Conservation (phyloP, 2,329 filamentous ascomycete genomes). For the Ceratocystis ficicola region DNA sequence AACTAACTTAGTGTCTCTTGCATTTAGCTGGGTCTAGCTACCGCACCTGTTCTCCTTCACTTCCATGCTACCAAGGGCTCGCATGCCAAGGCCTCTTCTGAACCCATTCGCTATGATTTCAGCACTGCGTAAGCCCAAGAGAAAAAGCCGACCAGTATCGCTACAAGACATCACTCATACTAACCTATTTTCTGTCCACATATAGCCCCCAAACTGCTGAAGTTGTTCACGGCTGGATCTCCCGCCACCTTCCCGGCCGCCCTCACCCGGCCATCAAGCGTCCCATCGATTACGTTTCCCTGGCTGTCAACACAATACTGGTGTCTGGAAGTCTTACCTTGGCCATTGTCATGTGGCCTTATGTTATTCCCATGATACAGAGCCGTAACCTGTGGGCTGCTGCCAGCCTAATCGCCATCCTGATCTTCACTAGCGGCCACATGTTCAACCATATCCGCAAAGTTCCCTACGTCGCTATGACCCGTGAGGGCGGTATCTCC, state of each 20-base stretch:
- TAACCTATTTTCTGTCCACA: constrained; percentile 12
- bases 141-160: not conserved
- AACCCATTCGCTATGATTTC: constrained; percentile 77
- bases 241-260: constrained; percentile 62
- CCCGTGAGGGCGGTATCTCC: constrained; percentile 72
- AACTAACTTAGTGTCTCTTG: not conserved
- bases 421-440: constrained; percentile 89
- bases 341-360: constrained; percentile 60
- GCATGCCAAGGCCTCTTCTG: constrained; percentile 55
- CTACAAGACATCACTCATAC: constrained; percentile 6
- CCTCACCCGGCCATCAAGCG: constrained; percentile 67
- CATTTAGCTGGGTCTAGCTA: constrained; percentile 74
- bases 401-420: constrained; percentile 72
- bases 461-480: constrained; percentile 78
- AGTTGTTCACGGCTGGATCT: constrained; percentile 64
- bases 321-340: constrained; percentile 58
- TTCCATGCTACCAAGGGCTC: constrained; percentile 73
- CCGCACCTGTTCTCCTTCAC: constrained; percentile 76
- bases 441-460: constrained; percentile 99
- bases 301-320: constrained; percentile 55
- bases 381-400: constrained; percentile 93
- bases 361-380: constrained; percentile 67
- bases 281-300: constrained; percentile 76
- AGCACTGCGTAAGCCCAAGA: constrained; percentile 52
- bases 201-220: constrained; percentile 62